Percentiles rank a stretch among this genome's conserved stretches.
Conservation (phyloP, 768 basidiomycete genomes). For the Lepiota brunneoincarnata region DNA sequence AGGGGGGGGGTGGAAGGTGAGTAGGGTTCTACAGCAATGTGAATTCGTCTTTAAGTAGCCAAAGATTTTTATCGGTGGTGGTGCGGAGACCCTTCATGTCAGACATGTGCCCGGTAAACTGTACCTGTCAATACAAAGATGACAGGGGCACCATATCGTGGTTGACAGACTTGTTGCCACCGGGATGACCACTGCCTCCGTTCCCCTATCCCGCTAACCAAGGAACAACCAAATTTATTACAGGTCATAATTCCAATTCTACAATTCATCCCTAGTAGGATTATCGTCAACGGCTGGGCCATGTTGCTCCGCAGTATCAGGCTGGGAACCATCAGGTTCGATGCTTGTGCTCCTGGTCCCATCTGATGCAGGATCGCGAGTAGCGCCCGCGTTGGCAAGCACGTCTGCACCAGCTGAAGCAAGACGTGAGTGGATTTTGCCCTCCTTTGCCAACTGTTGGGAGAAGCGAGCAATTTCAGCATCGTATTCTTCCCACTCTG, state of each 20-base stretch:
- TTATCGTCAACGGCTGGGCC: neutral
- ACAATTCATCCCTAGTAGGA: slow-evolving; percentile 8
- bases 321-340: neutral
- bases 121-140: no score
- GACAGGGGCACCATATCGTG: no score
- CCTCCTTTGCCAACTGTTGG: slow-evolving; percentile 64
- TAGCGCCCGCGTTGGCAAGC: slow-evolving; percentile 47
- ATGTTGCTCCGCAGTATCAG: neutral
- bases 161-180: no score
- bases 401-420: slow-evolving; percentile 69
- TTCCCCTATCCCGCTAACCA: neutral
- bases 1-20: neutral
- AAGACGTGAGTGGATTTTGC: slow-evolving; percentile 64
- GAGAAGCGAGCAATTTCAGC: slow-evolving; percentile 85
- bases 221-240: slow-evolving; percentile 2
- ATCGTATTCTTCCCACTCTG: slow-evolving; percentile 97
- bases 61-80: no score
- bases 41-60: no score
- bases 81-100: no score
- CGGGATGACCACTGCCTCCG: neutral
- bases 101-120: no score
- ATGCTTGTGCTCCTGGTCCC: neutral
- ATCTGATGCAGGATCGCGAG: neutral
- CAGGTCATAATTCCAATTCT: neutral
- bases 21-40: no score